Conservation (phyloP, 1,284 basidiomycete species). For the Phenoliferia sp. region DNA sequence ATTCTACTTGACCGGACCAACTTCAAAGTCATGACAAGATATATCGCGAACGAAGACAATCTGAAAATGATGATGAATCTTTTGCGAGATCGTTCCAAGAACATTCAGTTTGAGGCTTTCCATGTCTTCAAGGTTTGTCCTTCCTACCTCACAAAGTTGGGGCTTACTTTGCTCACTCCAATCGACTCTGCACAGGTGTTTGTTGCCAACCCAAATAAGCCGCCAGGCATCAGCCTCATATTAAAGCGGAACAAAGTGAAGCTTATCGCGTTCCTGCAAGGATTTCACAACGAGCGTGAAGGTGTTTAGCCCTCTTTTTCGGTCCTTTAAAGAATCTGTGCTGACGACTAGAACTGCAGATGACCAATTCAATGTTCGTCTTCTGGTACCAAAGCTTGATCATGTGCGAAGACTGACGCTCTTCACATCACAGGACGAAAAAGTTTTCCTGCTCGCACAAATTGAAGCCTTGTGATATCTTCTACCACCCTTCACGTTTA, state of each 20-base stretch:
- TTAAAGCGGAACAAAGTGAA: constrained; percentile 91
- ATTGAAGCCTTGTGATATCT: constrained; percentile 44
- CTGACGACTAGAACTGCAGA: constrained; percentile 50
- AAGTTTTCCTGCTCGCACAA: constrained; percentile 89
- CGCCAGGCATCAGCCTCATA: constrained; percentile 86
- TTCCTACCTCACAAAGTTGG: not conserved
- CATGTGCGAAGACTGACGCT: constrained; percentile 5
- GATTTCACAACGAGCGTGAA: constrained; percentile 98
- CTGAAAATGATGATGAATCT: constrained; percentile 99
- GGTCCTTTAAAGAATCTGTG: not conserved
- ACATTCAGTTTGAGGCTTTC: constrained; percentile 99
- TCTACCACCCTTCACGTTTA: not conserved
- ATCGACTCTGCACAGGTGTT: constrained; percentile 68
- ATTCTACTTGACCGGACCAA: constrained; percentile 96
- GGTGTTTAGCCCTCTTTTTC: constrained; percentile 39
- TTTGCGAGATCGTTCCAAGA: constrained; percentile 92
- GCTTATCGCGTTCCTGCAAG: constrained; percentile 77
- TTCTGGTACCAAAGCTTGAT: not conserved
- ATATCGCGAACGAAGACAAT: constrained; percentile 78
- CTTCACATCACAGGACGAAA: constrained; percentile 69
- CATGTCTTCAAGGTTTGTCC: constrained; percentile 92
- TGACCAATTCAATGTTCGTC: constrained; percentile 79
- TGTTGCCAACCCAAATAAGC: constrained; percentile 98
- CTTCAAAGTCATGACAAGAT: constrained; percentile 98
- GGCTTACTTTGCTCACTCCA: not conserved